Evolutionary conservation across 345 rosid species (phyloP), one percentile per base, ranked within the genome.

Genomic region (Theobroma cacao): DNA sequence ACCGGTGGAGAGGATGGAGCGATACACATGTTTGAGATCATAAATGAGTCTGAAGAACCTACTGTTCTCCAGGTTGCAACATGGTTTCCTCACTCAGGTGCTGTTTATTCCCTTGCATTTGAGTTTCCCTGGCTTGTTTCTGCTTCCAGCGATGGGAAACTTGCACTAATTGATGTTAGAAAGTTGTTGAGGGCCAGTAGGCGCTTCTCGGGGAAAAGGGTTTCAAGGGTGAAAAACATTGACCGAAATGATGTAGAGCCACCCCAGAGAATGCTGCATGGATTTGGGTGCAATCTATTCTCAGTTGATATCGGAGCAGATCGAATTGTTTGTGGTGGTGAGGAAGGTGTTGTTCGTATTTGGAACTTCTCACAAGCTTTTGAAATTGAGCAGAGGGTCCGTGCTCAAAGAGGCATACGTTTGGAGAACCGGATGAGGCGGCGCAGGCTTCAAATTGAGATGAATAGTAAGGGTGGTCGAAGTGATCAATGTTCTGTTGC

Each of bases 71-170:
- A 82, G 77, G 84, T 95, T 52, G 96, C 97, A 20, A 87, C 94
- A 24, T 95, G 99, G 98, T 74, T 85, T 79, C 93, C 99, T 77
- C 97, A 93, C 84, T 76, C 91, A 15, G 95, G 98, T 66, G 90
- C 98, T 56, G 91, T 95, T 7, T 62, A 89, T 78, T 88, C 96
- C 48, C 91, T 95, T 71, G 91, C 98, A 7, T 93, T 95, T 69
- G 98, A 95, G 89, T 95, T 93, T 78, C 99, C 99, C 11, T 95
- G 99, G 99, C 98, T 95, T 75, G 96, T 95, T 79, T 92, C 98
- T 38, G 93, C 97, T 75, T 91, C 98, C 22, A 82, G 92, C 77
- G 99, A 95, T 14, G 98, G 98, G 50, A 92, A 88, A 75, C 88
- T 95, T 20, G 87, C 98, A 0, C 86, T 95, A 9, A 87, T 95